phyloP scores from a whole-genome alignment of 2,329 filamentous ascomycete species.

The Sporothrix euskadiensis region DNA sequence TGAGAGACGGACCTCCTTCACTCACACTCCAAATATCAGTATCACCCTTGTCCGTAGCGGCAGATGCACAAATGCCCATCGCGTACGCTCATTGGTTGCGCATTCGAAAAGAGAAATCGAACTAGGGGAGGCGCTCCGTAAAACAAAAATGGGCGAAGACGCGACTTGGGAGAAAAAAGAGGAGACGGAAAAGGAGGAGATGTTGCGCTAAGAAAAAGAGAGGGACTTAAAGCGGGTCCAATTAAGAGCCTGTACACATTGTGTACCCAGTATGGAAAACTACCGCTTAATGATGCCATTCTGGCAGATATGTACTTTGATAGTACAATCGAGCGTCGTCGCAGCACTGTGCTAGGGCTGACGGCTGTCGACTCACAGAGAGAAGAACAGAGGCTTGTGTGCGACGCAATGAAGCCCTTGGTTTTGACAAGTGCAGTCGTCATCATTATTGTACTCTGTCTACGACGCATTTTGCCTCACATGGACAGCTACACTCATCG shows the following conservation, averaged over 20 bases:
- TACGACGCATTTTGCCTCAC: background rate
- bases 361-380: background rate
- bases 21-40: background rate
- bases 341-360: constrained; percentile 21
- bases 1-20: background rate
- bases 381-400: background rate
- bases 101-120: background rate
- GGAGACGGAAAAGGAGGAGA: constrained; percentile 4
- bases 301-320: background rate
- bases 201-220: constrained; percentile 13
- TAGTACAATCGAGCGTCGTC: background rate
- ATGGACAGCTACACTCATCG: background rate
- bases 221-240: background rate
- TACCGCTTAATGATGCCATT: background rate
- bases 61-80: background rate
- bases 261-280: background rate
- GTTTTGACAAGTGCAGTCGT: background rate
- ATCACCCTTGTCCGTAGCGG: background rate
- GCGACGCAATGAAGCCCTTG: background rate
- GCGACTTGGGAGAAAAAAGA: background rate
- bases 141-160: constrained; percentile 6
- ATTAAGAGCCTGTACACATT: background rate
- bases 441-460: background rate
- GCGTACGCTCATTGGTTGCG: constrained; percentile 15
- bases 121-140: constrained; percentile 15